Evolutionary conservation across 768 basidiomycete genomes (phyloP), one percentile per base, ranked within the genome.

Genomic region (Symmetrospora coprosmae): DNA sequence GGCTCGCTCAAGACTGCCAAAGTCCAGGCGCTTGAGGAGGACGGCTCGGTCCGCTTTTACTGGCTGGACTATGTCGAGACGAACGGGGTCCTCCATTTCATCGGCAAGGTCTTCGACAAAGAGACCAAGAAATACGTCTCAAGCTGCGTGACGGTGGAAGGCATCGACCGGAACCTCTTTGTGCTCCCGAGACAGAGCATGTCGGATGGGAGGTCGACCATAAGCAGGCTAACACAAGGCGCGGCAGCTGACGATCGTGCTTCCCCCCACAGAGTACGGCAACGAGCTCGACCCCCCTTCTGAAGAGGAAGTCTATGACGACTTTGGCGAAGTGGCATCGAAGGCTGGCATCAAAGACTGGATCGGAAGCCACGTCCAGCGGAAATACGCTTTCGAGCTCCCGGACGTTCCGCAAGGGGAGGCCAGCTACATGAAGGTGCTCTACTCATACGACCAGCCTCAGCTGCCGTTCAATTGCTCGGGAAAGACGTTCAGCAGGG

Each of bases 51-150:
- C 14, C 80, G 79, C 27, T 90, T 99, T 76, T 99, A 84, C 76
- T 99, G 94, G 94, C 76, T 96, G 21, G 94, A 99, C 70, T 88
- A 88, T 68, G 80, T 91, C 89, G 97, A 70, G 78, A 80, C 47
- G 80, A 85, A 16, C 63, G 92, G 90, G 16, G 81, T 79, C 61
- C 75, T 99, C 2, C 84, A 87, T 70, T 84, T 99, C 65, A 80
- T 87, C 41, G 94, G 94, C 6, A 97, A 97, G 73, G 79, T 90
- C 40, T 81, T 84, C 66, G 88, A 91, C 73, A 71, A 69, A 52
- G 68, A 68, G 30, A 65, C 67, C 41, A 66, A 60, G 35, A 65
- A 66, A 7, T 91, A 84, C 81, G 74, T 87, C 2, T 91, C 87
- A 6, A 87, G 86, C 64, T 91, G 88, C 67, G 77, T 97, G 38